phyloP scores from a whole-genome alignment of 2,329 filamentous ascomycete genomes.

The Penicillium aurantiogriseum region DNA sequence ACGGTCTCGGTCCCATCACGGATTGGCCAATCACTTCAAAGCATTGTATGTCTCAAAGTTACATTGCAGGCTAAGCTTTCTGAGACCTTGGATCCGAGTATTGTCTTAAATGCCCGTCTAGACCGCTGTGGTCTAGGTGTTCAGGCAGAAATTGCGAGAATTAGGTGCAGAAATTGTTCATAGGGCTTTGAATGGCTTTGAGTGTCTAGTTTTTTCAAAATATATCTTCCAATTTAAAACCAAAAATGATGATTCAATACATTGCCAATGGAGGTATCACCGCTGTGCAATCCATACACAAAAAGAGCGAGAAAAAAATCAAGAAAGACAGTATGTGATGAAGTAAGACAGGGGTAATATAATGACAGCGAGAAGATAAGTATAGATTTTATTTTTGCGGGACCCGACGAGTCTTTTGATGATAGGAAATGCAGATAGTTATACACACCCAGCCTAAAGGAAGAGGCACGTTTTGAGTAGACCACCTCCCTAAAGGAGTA shows the following conservation, averaged over 20 bases:
- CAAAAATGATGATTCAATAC: constrained; percentile 1
- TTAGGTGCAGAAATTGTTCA: neutral
- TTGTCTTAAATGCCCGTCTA: neutral
- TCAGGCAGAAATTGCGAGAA: neutral
- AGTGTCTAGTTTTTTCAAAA: constrained; percentile 1
- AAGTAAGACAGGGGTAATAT: constrained; percentile 2
- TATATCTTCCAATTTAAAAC: neutral
- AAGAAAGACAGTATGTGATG: neutral
- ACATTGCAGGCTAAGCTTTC: constrained; percentile 7
- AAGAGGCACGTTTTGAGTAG: neutral
- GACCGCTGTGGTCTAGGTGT: neutral
- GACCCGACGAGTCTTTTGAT: neutral
- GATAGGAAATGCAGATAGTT: constrained; percentile 11
- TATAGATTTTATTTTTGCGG: neutral
- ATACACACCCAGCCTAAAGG: constrained; percentile 14
- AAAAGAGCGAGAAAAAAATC: neutral
- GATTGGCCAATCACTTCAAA: constrained; percentile 1
- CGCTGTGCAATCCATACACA: constrained; percentile 10
- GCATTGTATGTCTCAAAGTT: neutral
- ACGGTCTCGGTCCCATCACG: neutral
- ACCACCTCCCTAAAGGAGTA: neutral
- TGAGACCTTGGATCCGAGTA: neutral
- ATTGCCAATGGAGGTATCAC: constrained; percentile 22
- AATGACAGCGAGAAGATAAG: neutral
- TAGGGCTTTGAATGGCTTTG: neutral